Conservation (phyloP, 176 grass and related monocot species). For the maize (Zea mays) region DNA sequence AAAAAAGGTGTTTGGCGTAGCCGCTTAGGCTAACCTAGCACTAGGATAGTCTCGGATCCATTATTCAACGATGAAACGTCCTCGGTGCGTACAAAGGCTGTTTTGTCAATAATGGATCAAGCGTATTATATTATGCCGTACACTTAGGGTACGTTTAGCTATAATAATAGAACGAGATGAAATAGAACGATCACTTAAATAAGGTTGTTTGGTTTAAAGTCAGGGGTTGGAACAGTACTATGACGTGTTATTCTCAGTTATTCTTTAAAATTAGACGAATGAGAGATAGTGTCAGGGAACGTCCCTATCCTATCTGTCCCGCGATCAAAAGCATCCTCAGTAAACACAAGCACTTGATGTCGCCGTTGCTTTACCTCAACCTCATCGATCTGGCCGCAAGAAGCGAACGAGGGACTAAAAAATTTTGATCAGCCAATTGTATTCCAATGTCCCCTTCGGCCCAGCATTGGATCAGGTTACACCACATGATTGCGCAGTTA, state of each 20-base stretch:
- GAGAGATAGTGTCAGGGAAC: no score
- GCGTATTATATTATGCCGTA: not conserved
- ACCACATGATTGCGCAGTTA: not conserved
- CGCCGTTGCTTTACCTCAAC: slow-evolving; percentile 11
- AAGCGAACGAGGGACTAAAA: not conserved
- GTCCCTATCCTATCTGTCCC: no score
- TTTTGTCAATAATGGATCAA: slow-evolving; percentile 21
- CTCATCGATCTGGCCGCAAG: slow-evolving; percentile 9
- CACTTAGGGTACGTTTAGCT: no score
- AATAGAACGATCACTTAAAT: no score
- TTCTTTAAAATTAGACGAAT: no score
- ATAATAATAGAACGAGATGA: no score
- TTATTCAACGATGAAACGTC: not conserved
- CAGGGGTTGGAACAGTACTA: no score
- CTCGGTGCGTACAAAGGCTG: slow-evolving; percentile 16
- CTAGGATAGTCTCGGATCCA: not conserved
- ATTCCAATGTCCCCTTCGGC: slow-evolving; percentile 28
- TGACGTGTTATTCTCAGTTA: no score
- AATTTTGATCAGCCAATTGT: not conserved
- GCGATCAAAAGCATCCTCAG: no score
- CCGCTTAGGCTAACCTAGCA: not conserved
- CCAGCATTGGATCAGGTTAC: slow-evolving; percentile 19
- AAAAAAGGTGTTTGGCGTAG: not conserved
- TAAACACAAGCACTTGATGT: slow-evolving; percentile 12
- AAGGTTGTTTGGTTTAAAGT: no score